Percentiles rank a stretch among this genome's conserved stretches.
These are phyloP conservation scores for Smithsoniella earleae DNA, from an alignment of 163 green algal species.

Conservation along the genomic window DNA sequence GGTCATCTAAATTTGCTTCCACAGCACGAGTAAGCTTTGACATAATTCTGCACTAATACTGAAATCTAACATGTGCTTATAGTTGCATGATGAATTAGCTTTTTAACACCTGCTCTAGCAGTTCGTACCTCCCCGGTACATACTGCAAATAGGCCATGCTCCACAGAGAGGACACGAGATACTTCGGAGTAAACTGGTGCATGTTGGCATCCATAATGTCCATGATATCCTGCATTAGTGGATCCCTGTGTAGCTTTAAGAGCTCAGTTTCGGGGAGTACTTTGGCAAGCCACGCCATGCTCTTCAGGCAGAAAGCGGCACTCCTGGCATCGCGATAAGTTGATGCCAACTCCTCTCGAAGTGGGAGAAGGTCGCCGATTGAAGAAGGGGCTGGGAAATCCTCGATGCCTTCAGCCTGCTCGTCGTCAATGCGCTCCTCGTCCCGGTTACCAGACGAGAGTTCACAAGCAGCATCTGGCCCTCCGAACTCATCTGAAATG, in stretches of 20 bases:
- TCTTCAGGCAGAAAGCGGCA: constrained; percentile 23
- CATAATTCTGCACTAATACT: constrained; percentile 4
- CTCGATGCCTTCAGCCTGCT: not conserved
- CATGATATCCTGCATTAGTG: constrained; percentile 13
- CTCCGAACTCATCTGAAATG: constrained; percentile 9
- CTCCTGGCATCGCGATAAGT: not conserved
- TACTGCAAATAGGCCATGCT: constrained; percentile 24
- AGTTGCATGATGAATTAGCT: not conserved
- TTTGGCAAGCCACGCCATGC: constrained; percentile 19
- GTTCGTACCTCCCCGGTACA: not conserved
- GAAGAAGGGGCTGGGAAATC: not conserved
- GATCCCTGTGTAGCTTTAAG: constrained; percentile 16
- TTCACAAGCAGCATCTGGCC: constrained; percentile 11
- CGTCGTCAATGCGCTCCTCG: not conserved
- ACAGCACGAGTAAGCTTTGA: not conserved
- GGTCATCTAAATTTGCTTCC: constrained; percentile 20
- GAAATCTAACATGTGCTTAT: not conserved
- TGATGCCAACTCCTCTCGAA: constrained; percentile 9
- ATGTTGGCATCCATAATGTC: constrained; percentile 17
- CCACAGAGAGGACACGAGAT: constrained; percentile 14
- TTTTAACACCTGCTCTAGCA: not conserved
- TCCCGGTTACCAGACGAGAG: not conserved
- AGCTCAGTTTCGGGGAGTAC: not conserved
- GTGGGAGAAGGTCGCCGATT: not conserved
- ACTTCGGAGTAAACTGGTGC: constrained; percentile 18